Evolutionary conservation across 208 protist species (phyloP), one percentile per base, ranked within the genome.

Genomic region (Endotrypanum monterogeii): DNA sequence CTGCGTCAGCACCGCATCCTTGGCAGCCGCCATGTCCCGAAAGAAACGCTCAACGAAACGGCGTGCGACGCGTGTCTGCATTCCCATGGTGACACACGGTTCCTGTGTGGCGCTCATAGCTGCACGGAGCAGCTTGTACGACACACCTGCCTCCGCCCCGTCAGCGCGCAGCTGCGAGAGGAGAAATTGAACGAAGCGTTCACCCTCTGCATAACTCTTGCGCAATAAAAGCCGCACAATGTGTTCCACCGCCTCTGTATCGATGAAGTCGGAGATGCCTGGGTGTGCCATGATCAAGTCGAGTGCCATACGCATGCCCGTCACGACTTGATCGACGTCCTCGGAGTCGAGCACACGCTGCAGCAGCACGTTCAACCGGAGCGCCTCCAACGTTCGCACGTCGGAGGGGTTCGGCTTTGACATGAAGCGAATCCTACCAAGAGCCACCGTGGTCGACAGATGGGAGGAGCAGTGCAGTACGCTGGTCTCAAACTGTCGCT

Each of bases 1-100:
- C 79, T 96, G 92, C 14, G 90, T 92, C 51, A 89, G 71, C 52
- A 96, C 83, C 7, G 92, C 92, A n/a, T 93, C 86, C 71, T 87
- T 74, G 16, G 92, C 92, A 1, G 74, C 82, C 12, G 62, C 35
- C 57, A 94, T 82, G 83, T 92, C 80, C 8, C 76, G 72, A 65
- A 89, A 87, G 67, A 94, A 96, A 20, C 80, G 76, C 30, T 94
- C 88, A 46, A 91, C 84, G 50, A 87, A 84, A 30, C 83, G 80
- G 25, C 83, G 82, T 35, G 87, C 83, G 35, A 76, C 57, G 12
- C 84, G 80, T 5, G 62, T 74, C 16, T 79, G 75, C 20, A 86
- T 48, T 3, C 82, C 86, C 8, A 63, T 82, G 7, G 92, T 94
- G 9, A 94, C 71, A 7, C 83, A 80, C 12, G 92, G 92, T 78